Conservation (phyloP, 352 stramenopile species). For the Pythium aristosporum region DNA sequence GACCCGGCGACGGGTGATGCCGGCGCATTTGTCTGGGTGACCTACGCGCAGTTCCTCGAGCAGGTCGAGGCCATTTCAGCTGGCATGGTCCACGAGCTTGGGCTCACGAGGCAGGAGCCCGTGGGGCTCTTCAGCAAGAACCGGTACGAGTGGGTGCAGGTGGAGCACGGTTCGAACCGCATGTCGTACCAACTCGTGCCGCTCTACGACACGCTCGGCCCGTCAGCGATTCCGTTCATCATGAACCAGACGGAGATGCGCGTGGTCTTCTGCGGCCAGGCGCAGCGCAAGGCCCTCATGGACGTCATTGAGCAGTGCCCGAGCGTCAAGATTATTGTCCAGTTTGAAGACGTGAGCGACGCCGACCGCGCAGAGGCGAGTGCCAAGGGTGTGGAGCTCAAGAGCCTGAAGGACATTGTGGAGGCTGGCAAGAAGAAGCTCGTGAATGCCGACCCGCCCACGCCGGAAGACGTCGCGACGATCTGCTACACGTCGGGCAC, state of each 20-base stretch:
- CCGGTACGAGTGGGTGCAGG: constrained; percentile 64
- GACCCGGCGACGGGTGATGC: constrained; percentile 37
- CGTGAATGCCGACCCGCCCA: constrained; percentile 45
- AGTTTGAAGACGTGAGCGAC: constrained; percentile 49
- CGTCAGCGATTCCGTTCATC: constrained; percentile 67
- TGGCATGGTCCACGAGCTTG: constrained; percentile 38
- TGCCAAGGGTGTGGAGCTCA: constrained; percentile 39
- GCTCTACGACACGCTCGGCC: constrained; percentile 82
- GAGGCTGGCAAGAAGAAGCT: constrained; percentile 40
- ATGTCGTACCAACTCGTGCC: constrained; percentile 70
- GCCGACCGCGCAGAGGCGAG: constrained; percentile 31
- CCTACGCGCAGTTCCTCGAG: constrained; percentile 53
- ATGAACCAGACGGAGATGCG: constrained; percentile 77
- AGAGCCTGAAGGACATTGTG: constrained; percentile 44
- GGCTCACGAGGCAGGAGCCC: constrained; percentile 42
- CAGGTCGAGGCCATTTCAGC: constrained; percentile 43
- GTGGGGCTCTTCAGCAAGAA: constrained; percentile 78
- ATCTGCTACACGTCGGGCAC: constrained; percentile 88
- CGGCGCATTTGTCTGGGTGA: constrained; percentile 57
- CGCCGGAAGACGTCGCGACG: constrained; percentile 85
- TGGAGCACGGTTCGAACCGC: constrained; percentile 63
- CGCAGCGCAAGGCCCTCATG: constrained; percentile 57
- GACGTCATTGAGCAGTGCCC: constrained; percentile 43
- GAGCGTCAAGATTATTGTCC: constrained; percentile 51
- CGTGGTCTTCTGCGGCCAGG: constrained; percentile 62